These are phyloP conservation scores for Botryosphaeria dothidea DNA, from an alignment of 2,329 filamentous ascomycete genomes.

Conservation along the genomic window DNA sequence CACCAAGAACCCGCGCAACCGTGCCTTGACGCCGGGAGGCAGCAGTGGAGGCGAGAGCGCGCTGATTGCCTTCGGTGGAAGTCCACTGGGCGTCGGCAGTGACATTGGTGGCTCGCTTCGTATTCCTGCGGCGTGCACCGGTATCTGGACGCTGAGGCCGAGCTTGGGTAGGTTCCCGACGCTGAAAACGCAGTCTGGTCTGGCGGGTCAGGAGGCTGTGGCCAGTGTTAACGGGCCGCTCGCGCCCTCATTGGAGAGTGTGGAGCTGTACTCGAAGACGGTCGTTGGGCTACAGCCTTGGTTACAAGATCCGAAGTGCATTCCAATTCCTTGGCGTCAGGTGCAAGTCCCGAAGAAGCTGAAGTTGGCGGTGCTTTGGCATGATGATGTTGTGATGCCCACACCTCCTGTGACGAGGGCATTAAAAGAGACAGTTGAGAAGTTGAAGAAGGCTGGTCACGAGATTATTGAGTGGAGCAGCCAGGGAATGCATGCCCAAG, in stretches of 20 bases:
- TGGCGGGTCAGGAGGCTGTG: slow-evolving; percentile 67
- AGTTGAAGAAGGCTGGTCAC: slow-evolving; percentile 52
- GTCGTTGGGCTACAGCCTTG: slow-evolving; percentile 51
- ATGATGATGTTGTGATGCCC: slow-evolving; percentile 38
- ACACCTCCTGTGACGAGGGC: slow-evolving; percentile 48
- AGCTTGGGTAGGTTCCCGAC: slow-evolving; percentile 63
- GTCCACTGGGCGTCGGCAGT: slow-evolving; percentile 62
- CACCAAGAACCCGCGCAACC: slow-evolving; percentile 63
- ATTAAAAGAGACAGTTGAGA: slow-evolving; percentile 55
- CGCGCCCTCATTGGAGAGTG: slow-evolving; percentile 56
- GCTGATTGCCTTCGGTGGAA: slow-evolving; percentile 60
- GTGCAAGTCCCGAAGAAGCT: slow-evolving; percentile 50
- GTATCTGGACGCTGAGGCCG: slow-evolving; percentile 58
- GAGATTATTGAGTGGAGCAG: slow-evolving; percentile 58
- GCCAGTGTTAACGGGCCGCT: slow-evolving; percentile 66
- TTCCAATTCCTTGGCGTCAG: slow-evolving; percentile 56
- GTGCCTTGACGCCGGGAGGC: slow-evolving; percentile 62
- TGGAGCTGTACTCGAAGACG: slow-evolving; percentile 43
- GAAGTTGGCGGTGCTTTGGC: slow-evolving; percentile 52
- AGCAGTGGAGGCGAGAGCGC: slow-evolving; percentile 69
- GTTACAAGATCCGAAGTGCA: slow-evolving; percentile 52
- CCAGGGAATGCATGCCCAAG: slow-evolving; percentile 13
- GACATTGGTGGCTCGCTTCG: slow-evolving; percentile 63
- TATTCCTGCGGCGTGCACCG: slow-evolving; percentile 58
- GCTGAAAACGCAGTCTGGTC: slow-evolving; percentile 54